Evolutionary conservation across 495 filamentous ascomycete species (phyloP).

Genomic region (Saxophila tyrrhenica): DNA sequence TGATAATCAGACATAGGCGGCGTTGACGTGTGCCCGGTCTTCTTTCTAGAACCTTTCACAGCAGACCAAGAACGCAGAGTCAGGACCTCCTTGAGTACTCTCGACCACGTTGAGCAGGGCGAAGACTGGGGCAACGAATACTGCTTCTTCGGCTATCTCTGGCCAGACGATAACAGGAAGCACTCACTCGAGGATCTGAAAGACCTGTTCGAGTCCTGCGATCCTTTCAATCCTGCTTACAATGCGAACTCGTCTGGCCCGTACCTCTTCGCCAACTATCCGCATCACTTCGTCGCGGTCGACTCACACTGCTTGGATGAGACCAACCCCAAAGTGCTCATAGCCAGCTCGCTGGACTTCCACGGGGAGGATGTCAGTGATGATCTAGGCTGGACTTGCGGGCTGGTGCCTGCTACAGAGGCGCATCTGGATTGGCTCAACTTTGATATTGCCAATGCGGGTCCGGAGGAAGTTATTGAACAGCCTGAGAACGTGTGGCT

Average conservation of each 20-base stretch:
- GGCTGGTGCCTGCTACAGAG: neutral
- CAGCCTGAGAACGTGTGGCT: neutral
- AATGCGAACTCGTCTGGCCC: neutral
- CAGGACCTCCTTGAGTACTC: neutral
- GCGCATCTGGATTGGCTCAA: neutral
- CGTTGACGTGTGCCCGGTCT: neutral
- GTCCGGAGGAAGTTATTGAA: neutral
- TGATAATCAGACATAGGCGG: neutral
- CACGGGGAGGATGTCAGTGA: neutral
- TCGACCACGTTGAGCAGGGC: neutral
- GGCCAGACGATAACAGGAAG: neutral
- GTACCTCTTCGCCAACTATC: neutral
- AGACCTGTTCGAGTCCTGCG: neutral
- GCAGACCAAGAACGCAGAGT: neutral
- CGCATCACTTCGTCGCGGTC: neutral
- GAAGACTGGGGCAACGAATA: constrained; percentile 1
- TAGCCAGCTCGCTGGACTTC: neutral
- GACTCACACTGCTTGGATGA: neutral
- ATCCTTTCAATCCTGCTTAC: neutral
- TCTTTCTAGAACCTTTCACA: neutral
- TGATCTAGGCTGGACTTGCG: neutral
- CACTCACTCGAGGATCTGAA: neutral
- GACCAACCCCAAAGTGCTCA: neutral
- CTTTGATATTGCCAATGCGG: neutral
- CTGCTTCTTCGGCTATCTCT: neutral